Evolutionary conservation across 2,329 filamentous ascomycete genomes (phyloP).

Genomic region (Trichophyton simii): DNA sequence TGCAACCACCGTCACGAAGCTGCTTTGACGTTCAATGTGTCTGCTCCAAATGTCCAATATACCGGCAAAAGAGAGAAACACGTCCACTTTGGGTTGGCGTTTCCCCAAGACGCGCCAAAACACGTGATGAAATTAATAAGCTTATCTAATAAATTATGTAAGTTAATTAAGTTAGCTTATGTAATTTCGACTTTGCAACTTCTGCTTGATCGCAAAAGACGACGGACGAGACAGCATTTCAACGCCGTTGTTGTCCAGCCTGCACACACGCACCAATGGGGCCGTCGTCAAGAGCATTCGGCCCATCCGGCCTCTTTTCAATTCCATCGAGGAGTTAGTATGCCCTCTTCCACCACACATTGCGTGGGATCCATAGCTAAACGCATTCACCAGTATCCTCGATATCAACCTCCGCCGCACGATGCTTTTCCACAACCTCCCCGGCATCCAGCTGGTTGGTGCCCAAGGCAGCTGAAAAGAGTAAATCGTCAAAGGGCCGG

Average conservation of each 20-base stretch:
- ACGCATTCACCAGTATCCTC: conserved; percentile 15
- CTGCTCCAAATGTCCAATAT: background rate
- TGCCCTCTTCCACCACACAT: background rate
- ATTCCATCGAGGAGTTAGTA: conserved; percentile 25
- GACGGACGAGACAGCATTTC: background rate
- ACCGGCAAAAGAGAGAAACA: background rate
- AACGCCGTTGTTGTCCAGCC: background rate
- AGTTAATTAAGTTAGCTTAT: background rate
- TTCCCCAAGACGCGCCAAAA: conserved; percentile 10
- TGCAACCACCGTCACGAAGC: background rate
- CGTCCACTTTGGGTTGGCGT: conserved; percentile 2
- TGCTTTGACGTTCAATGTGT: background rate
- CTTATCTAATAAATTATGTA: background rate
- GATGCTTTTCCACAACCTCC: conserved; percentile 62
- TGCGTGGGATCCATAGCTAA: conserved; percentile 5
- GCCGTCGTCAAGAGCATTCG: conserved; percentile 25
- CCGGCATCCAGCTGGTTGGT: conserved; percentile 61
- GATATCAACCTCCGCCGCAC: conserved; percentile 31
- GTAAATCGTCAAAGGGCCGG: conserved; percentile 80
- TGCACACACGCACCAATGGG: conserved; percentile 18
- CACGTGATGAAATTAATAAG: conserved; percentile 6
- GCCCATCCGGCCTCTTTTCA: conserved; percentile 24
- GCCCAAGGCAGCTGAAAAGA: conserved; percentile 65
- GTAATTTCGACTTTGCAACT: background rate
- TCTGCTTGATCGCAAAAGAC: background rate